Evolutionary conservation across 345 rosid species (phyloP).

Genomic region (Hypericum androsaemum): DNA sequence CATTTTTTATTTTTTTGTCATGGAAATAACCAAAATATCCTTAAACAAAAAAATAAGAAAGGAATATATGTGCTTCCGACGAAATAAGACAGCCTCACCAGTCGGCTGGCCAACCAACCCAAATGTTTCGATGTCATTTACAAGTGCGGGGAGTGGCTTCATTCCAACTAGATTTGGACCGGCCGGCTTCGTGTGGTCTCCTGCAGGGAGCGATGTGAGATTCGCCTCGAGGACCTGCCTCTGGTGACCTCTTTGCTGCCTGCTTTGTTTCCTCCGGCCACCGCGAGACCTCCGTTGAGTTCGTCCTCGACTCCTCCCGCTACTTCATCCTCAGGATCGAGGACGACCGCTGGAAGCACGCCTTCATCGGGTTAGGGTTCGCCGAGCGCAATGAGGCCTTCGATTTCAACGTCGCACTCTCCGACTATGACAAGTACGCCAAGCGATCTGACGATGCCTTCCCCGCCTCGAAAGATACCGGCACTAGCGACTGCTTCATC

Average conservation of each 20-base stretch:
- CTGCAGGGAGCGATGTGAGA: slow-evolving; percentile 92
- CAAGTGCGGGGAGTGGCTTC: slow-evolving; percentile 99
- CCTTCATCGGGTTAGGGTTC: slow-evolving; percentile 91
- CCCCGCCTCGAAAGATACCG: slow-evolving; percentile 30
- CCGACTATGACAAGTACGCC: slow-evolving; percentile 91
- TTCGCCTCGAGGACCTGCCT: slow-evolving; percentile 86
- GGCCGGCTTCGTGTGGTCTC: slow-evolving; percentile 96
- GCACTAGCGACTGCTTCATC: slow-evolving; percentile 45
- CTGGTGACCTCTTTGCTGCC: slow-evolving; percentile 88
- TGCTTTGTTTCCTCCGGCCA: slow-evolving; percentile 79
- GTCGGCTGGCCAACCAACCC: too few species aligned
- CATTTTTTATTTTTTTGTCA: too few species aligned
- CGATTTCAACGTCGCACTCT: slow-evolving; percentile 96
- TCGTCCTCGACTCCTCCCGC: slow-evolving; percentile 94
- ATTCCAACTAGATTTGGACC: slow-evolving; percentile 97
- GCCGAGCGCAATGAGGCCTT: slow-evolving; percentile 92
- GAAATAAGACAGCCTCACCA: too few species aligned
- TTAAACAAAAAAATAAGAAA: too few species aligned
- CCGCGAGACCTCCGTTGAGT: slow-evolving; percentile 82
- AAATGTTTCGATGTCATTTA: slow-evolving; percentile 47
- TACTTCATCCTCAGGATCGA: slow-evolving; percentile 93
- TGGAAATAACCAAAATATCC: too few species aligned
- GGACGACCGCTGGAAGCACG: slow-evolving; percentile 88
- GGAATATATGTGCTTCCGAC: too few species aligned
- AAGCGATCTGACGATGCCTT: slow-evolving; percentile 66